Conservation (phyloP, 257 asterid species). For the Verbascum thapsus region DNA sequence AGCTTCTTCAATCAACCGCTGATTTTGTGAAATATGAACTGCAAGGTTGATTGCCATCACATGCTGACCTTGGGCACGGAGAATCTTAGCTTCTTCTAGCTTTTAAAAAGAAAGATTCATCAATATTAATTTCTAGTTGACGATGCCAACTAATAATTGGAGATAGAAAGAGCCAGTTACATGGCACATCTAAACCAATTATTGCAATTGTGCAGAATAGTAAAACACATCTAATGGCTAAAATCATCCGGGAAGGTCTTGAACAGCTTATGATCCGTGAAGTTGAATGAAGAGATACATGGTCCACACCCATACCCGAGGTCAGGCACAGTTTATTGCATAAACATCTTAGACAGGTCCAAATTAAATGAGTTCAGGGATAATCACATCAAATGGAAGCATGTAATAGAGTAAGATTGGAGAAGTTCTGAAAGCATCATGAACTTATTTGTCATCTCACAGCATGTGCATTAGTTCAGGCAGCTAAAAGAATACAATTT, state of each 20-base stretch:
- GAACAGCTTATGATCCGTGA: neutral
- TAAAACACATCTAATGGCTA: slow-evolving; percentile 5
- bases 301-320: neutral
- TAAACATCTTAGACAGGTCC: slow-evolving; percentile 2
- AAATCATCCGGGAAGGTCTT: neutral
- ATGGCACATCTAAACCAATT: slow-evolving; percentile 17
- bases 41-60: slow-evolving; percentile 97
- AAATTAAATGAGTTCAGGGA: neutral
- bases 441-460: slow-evolving; percentile 19
- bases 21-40: slow-evolving; percentile 70
- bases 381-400: slow-evolving; percentile 18
- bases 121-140: slow-evolving; percentile 32
- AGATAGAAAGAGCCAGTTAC: slow-evolving; percentile 12
- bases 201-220: neutral
- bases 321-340: slow-evolving; percentile 17
- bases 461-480: slow-evolving; percentile 20
- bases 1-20: slow-evolving; percentile 55
- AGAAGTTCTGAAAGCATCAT: slow-evolving; percentile 2
- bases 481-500: slow-evolving; percentile 6
- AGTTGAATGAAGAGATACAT: neutral
- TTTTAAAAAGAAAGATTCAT: slow-evolving; percentile 35
- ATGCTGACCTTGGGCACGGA: slow-evolving; percentile 96
- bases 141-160: slow-evolving; percentile 23
- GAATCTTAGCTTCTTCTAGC: slow-evolving; percentile 98
- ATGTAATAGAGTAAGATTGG: neutral